Base-by-base conservation (phyloP, 1,139 yeast species). In the Pneumocystis oryctolagi region DNA sequence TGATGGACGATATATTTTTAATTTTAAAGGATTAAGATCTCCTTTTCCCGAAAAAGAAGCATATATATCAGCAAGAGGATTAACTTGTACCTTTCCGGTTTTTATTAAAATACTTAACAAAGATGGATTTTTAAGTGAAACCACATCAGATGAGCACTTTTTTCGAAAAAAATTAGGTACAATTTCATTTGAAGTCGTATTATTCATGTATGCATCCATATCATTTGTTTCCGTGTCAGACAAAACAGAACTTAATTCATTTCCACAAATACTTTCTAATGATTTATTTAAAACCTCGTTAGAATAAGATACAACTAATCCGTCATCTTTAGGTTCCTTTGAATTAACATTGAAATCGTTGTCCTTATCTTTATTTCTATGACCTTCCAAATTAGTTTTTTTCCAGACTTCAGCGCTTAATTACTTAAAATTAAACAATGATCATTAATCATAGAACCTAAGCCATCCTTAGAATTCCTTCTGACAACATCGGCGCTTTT, bases 41-140 rank as follows among this genome's bases (percentile, higher is more conserved):
- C 74, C 69, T 59, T 72, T 73, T 18, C 79, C 79, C 3, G 76
- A 73, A 0, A 78, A 78, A 34, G 71, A 72, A 28, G 75, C 71
- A 67, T 73, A 77, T 64, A 74, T 75, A 61, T 76, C 78, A 28
- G 57, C 64, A 28, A 77, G 70, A 1, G 80, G 79, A 65, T 76
- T 74, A 37, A 71, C 73, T 20, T 63, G 67, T 16, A 62, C 58
- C 4, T 62, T 64, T 16, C 65, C 66, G 14, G 63, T 66, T 58
- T 63, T 62, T 58, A 67, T 65, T 42, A 67, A 62, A 4, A 61
- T 64, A 2, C 69, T 63, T 37, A 68, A 40, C 12, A 62, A 64
- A 5, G 65, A 63, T 5, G n/a, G 12, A 25, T 28, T 47, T 28
- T 47, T 25, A 47, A 5, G 8, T 18, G 53, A 42, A 3, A n/a